Base-by-base conservation (phyloP, 148 eudicot genomes). In the Vaccinium vitisidaea region DNA sequence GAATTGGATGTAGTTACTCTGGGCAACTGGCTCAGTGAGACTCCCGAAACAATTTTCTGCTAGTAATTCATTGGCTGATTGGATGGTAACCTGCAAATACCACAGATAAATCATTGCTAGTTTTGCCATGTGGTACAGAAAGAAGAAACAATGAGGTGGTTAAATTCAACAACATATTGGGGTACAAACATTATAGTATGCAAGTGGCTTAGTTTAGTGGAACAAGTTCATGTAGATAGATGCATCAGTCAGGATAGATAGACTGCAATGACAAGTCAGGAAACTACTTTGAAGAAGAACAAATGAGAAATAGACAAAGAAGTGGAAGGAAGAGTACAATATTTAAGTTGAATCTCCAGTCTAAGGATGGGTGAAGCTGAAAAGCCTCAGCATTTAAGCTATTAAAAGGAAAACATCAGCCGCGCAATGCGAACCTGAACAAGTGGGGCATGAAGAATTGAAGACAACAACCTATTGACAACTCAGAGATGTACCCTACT, bases 71-170 rank as follows among this genome's bases (percentile, higher is more conserved):
- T 75, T 87, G 67, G 86, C 78, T 18, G 87, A 80, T 53, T 80
- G 75, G 49, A 79, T 63, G 83, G 80, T 79, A 27, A 82, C 92
- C 95, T 93, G 90, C 78, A 19, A 61, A 67, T 67, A 67, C 25
- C 85, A 84, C 85, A 84, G 65, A 77, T 67, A 54, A 56, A 46
- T 8, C 63, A 43, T 48, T 11, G 4, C 65, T 46, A 14, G 25
- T 67, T 67, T 23, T 27, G 36, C 32, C 11, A n/a, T 61, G 36
- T 12, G 4, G 12, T 67, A 67, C 36, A 67, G 73, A 67, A 67
- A 27, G 15, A 67, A 67, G 36, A 32, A 67, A 12, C 36, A 27
- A 32, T 79, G 78, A 70, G 52, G 84, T 52, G 63, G 11, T 52
- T 70, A 69, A 70, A 11, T 18, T 50, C 77, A 16, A 70, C 6